Conservation (phyloP, 305 asterid species). For the Fraxinus albicans region DNA sequence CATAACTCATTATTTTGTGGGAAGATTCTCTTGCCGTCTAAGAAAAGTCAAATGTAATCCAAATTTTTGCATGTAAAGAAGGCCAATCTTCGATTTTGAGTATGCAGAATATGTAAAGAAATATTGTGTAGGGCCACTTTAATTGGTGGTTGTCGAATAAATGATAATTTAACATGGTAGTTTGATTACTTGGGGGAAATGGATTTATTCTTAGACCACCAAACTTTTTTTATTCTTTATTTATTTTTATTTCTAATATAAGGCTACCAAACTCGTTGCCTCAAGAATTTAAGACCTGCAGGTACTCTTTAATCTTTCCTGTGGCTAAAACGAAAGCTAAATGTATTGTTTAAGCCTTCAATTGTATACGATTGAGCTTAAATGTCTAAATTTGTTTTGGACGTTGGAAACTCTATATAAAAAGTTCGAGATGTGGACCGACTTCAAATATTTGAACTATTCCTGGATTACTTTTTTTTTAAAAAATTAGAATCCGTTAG, state of each 20-base stretch:
- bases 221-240: not conserved
- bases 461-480: not conserved
- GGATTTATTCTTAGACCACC: not conserved
- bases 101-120: slow-evolving; percentile 19
- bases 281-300: not conserved
- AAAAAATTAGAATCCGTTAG: not conserved
- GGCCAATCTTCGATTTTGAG: slow-evolving; percentile 26
- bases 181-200: not conserved
- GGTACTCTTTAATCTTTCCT: not conserved
- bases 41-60: slow-evolving; percentile 33
- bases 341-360: not conserved
- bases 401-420: not conserved
- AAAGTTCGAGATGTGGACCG: not conserved
- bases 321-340: not conserved
- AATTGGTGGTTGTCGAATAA: slow-evolving; percentile 3
- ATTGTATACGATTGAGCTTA: not conserved
- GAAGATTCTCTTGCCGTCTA: slow-evolving; percentile 39
- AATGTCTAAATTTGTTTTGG: not conserved
- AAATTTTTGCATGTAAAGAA: not conserved
- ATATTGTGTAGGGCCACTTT: not conserved
- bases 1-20: slow-evolving; percentile 29
- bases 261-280: not conserved
- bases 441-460: not conserved
- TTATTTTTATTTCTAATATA: no score
- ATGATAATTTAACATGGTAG: not conserved